Conservation (phyloP, 768 basidiomycete genomes). For the Pisolithus tinctorius region DNA sequence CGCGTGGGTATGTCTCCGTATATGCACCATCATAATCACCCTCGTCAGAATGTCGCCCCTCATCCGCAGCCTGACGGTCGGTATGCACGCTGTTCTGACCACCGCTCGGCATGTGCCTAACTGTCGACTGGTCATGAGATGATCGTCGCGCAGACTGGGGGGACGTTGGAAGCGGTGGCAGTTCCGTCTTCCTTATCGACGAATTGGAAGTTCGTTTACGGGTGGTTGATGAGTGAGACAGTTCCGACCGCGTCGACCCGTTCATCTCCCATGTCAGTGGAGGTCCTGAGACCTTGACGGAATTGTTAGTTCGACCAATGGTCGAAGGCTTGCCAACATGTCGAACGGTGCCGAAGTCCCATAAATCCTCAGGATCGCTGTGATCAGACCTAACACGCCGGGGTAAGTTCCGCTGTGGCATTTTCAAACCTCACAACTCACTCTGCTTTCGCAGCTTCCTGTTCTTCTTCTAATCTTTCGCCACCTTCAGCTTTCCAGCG, state of each 20-base stretch:
- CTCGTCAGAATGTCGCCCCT: constrained; percentile 53
- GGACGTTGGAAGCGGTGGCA: constrained; percentile 50
- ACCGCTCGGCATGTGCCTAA: constrained; percentile 47
- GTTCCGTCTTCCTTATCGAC: constrained; percentile 48
- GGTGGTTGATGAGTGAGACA: constrained; percentile 32
- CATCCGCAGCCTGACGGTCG: constrained; percentile 27
- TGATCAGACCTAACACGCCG: constrained; percentile 36
- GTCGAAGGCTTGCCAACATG: constrained; percentile 57
- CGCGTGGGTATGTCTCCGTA: constrained; percentile 40
- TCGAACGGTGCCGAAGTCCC: constrained; percentile 97
- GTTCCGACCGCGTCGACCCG: constrained; percentile 36
- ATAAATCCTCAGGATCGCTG: constrained; percentile 74
- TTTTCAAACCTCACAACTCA: constrained; percentile 29
- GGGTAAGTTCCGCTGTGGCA: not conserved
- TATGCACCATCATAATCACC: constrained; percentile 61
- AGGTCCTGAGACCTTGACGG: constrained; percentile 55
- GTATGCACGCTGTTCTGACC: constrained; percentile 1
- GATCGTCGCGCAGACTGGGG: constrained; percentile 29
- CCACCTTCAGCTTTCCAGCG: constrained; percentile 91
- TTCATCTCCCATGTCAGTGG: constrained; percentile 80
- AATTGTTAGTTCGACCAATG: constrained; percentile 56
- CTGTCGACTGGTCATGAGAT: constrained; percentile 52
- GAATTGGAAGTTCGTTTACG: constrained; percentile 30
- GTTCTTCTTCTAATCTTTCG: constrained; percentile 65
- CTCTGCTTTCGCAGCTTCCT: constrained; percentile 59